These are phyloP conservation scores for Candida coleopterorum DNA, from an alignment of 805 yeast genomes.

Conservation along the genomic window DNA sequence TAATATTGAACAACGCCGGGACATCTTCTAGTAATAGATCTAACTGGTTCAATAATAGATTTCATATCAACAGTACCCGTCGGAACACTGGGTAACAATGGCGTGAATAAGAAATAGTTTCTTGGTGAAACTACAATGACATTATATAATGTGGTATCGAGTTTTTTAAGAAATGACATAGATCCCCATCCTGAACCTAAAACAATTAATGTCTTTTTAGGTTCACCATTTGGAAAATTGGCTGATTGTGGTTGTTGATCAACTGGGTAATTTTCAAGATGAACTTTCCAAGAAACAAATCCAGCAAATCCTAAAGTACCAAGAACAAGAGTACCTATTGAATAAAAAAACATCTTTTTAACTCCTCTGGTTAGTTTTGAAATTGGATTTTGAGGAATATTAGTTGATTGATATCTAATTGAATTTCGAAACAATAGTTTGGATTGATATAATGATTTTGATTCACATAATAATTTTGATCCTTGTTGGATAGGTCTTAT, in stretches of 20 bases:
- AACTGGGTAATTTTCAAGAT: conserved; percentile 57
- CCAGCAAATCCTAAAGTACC: conserved; percentile 56
- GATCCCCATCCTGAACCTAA: conserved; percentile 96
- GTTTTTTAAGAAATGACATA: conserved; percentile 72
- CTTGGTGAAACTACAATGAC: conserved; percentile 90
- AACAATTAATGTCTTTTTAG: conserved; percentile 68
- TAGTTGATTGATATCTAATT: background rate
- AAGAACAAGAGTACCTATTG: conserved; percentile 20
- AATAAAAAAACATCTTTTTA: background rate
- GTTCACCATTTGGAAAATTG: conserved; percentile 49
- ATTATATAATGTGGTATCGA: conserved; percentile 83
- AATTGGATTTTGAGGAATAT: background rate
- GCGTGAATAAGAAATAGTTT: conserved; percentile 93
- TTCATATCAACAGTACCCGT: conserved; percentile 88
- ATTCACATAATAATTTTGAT: too few species aligned
- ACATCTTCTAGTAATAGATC: conserved; percentile 75
- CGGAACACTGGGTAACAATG: conserved; percentile 91
- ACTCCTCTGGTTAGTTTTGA: background rate
- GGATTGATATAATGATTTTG: too few species aligned
- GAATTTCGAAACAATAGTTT: background rate
- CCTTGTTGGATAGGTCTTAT: too few species aligned
- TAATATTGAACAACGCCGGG: conserved; percentile 75
- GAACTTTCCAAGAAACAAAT: conserved; percentile 46
- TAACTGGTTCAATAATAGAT: conserved; percentile 91
- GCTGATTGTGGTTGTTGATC: conserved; percentile 57